Conservation (phyloP, 129 eudicot genomes). For the Ambrosia artemisiifolia region DNA sequence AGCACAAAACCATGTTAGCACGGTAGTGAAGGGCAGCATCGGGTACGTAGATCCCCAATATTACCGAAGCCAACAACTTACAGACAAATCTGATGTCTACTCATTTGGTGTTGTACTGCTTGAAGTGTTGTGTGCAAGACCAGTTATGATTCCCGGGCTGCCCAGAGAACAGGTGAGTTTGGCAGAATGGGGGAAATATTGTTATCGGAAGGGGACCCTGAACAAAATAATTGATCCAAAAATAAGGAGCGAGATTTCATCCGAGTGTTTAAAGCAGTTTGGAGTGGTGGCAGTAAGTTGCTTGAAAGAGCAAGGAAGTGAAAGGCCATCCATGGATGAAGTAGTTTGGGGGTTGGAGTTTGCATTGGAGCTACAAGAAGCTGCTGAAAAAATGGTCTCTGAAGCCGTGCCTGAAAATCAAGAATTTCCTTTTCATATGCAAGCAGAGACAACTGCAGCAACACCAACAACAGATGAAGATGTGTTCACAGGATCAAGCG, state of each 20-base stretch:
- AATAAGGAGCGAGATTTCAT: constrained; percentile 15
- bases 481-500: constrained; percentile 16
- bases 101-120: constrained; percentile 58
- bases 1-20: constrained; percentile 43
- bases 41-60: constrained; percentile 53
- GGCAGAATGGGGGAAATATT: constrained; percentile 24
- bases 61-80: constrained; percentile 29
- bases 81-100: constrained; percentile 51
- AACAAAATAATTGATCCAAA: constrained; percentile 24
- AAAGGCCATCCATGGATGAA: constrained; percentile 27
- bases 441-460: constrained; percentile 8
- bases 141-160: constrained; percentile 24
- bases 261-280: constrained; percentile 33
- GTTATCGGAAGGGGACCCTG: constrained; percentile 22
- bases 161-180: constrained; percentile 31
- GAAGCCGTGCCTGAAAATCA: neutral
- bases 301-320: constrained; percentile 14
- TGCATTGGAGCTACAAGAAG: constrained; percentile 28
- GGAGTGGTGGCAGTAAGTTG: constrained; percentile 35
- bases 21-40: constrained; percentile 45
- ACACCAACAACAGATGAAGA: constrained; percentile 25
- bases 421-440: constrained; percentile 13
- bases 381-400: constrained; percentile 18
- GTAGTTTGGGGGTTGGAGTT: constrained; percentile 34
- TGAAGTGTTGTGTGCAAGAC: constrained; percentile 40